Base-by-base conservation (phyloP, 2,329 filamentous ascomycete genomes). In the Thielaviopsis punctulata region DNA sequence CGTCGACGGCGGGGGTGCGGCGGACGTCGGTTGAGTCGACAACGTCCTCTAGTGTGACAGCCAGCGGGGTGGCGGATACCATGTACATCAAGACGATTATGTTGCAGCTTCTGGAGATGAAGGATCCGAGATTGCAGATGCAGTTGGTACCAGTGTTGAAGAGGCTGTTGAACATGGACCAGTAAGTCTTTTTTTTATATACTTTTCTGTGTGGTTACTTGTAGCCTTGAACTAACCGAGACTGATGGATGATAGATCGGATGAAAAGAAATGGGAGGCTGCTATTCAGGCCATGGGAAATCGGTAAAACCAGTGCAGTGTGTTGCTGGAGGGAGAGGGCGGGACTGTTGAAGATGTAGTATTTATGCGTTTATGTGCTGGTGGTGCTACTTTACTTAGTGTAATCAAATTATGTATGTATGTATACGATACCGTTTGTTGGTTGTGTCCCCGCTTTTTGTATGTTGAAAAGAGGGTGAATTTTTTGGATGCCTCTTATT, bases 21-120 rank as follows among this genome's bases (percentile, higher is more conserved):
- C 63, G 69, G 48, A 65, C 65, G 56, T 73, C 70, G 45, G 64
- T 67, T 22, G 70, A 73, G 46, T 74, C 72, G 43, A 68, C 64
- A 19, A 59, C 56, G 45, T 58, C 58, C n/a, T 55, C 53, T 30
- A 58, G 56, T 41, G 57, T 57, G 5, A 51, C 59, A n/a, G 55
- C 60, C 3, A 55, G 53, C 4, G 61, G 59, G 18, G 56, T 60
- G 13, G 62, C 68, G 4, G 77, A 81, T 55, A 70, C 71, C 36
- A 73, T 79, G 56, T 90, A 92, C 60, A 67, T 90, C 52, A 89
- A 88, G 72, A 88, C 85, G 8, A 84, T 90, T 52, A 65, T 92
- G 59, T 66, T 92, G 58, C 84, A 89, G 64, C 90, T 90, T 63
- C 65, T 92, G 57, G 83, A 89, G 69, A 80, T 86, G 58, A 86